Evolutionary conservation across 768 basidiomycete genomes (phyloP), one percentile per base, ranked within the genome.

Genomic region (Tricholoma furcatifolium): DNA sequence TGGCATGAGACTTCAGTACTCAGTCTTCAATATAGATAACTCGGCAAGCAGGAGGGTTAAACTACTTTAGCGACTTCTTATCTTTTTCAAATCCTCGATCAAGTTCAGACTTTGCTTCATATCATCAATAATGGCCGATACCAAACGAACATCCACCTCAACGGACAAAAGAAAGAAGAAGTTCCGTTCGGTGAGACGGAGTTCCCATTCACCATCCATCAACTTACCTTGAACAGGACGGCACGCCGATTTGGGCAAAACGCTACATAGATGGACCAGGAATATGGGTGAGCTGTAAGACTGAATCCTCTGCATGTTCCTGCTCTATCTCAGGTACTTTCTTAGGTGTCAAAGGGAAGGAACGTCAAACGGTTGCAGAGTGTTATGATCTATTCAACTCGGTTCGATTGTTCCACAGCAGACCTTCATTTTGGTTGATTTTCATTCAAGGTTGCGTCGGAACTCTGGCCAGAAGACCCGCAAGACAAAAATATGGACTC

Each of bases 311-410:
- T 23, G 17, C 15, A 4, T 15, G 20, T 21, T 15, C 10, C 2
- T 15, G 31, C 10, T 24, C 23, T 44, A 32, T 23, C 23, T 45
- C 31, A 43, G 17, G 36, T 4, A 23, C 8, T 8, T 17, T n/a
- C 38, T 41, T 34, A 81, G 80, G 80, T 60, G 79, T 91, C 27
- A 90, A 87, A 65, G 91, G 91, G 17, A 93, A 86, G 59, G 92
- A 93, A 66, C 87, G 80, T 57, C 85, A 85, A 61, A 79, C 87
- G 0, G 80, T 90, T 4, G 83, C 85, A 34, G 91, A 93, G 63
- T 67, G 90, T 32, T 86, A 85, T 56, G 88, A 91, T 61, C 61
- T 93, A 9, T 90, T 93, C 50, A 87, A 91, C 54, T 79, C 79
- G 47, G 91, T 91, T 57, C 60, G 83, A 68, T 35, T 6, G 10